A percentile compares a stretch with the other conserved stretches of the same genome.
phyloP scores from a whole-genome alignment of 2,329 filamentous ascomycete species.

The Xylaria sp. region DNA sequence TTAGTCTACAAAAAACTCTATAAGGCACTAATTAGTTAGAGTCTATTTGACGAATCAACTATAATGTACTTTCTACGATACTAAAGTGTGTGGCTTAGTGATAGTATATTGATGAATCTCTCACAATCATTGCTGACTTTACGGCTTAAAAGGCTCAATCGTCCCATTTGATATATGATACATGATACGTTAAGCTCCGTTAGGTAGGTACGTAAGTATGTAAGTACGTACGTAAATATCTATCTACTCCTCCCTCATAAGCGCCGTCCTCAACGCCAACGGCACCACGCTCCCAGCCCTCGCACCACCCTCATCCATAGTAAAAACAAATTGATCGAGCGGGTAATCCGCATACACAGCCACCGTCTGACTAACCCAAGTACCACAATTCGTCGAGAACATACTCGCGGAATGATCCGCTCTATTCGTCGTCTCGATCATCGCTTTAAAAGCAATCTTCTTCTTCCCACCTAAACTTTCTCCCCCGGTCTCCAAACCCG shows the following conservation, averaged over 20 bases:
- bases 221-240: too few relatives aligned
- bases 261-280: slow-evolving; percentile 34
- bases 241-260: neutral
- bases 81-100: too few relatives aligned
- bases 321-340: slow-evolving; percentile 41
- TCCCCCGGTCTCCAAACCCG: slow-evolving; percentile 33
- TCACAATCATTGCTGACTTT: too few relatives aligned
- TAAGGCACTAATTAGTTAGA: too few relatives aligned
- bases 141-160: too few relatives aligned
- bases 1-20: too few relatives aligned
- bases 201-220: too few relatives aligned
- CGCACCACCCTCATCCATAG: slow-evolving; percentile 27
- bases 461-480: slow-evolving; percentile 11
- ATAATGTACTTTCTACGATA: too few relatives aligned
- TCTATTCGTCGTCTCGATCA: slow-evolving; percentile 36
- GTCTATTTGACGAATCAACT: too few relatives aligned
- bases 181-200: too few relatives aligned
- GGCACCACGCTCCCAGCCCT: slow-evolving; percentile 34
- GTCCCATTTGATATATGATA: too few relatives aligned
- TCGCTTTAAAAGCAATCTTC: slow-evolving; percentile 37
- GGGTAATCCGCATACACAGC: slow-evolving; percentile 39
- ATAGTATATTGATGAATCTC: too few relatives aligned
- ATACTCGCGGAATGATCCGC: slow-evolving; percentile 30
- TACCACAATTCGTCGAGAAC: slow-evolving; percentile 41
- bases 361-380: slow-evolving; percentile 38